phyloP scores from a whole-genome alignment of 2,329 filamentous ascomycete genomes.

The Pseudogymnoascus sp. region DNA sequence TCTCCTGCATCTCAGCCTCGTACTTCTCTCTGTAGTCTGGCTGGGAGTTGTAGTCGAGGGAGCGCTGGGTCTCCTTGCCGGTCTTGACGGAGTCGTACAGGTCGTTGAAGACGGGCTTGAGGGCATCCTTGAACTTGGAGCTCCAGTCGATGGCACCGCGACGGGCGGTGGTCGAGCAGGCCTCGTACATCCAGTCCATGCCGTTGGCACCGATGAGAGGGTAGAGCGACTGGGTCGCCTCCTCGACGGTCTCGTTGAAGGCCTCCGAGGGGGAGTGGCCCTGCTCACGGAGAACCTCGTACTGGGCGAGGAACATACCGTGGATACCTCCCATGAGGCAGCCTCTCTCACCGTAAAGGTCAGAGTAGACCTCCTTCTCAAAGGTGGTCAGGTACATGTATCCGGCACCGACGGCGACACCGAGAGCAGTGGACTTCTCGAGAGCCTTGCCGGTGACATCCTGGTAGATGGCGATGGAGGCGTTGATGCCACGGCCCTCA shows the following conservation, averaged over 20 bases:
- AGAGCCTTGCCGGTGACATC: slow-evolving; percentile 96
- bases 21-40: slow-evolving; percentile 94
- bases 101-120: slow-evolving; percentile 98
- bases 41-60: slow-evolving; percentile 94
- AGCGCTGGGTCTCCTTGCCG: slow-evolving; percentile 90
- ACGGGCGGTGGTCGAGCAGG: slow-evolving; percentile 96
- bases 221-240: slow-evolving; percentile 97
- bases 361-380: slow-evolving; percentile 99
- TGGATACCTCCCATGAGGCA: slow-evolving; percentile 99
- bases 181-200: slow-evolving; percentile 99
- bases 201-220: slow-evolving; percentile 94
- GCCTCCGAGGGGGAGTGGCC: slow-evolving; percentile 97
- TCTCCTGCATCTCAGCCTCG: slow-evolving; percentile 98
- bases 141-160: slow-evolving; percentile 99
- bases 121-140: slow-evolving; percentile 89
- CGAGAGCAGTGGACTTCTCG: slow-evolving; percentile 94
- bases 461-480: slow-evolving; percentile 95
- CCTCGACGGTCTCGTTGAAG: slow-evolving; percentile 99
- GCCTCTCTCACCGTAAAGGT: slow-evolving; percentile 98
- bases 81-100: slow-evolving; percentile 90
- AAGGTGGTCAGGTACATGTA: slow-evolving; percentile 99
- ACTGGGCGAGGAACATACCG: slow-evolving; percentile 99
- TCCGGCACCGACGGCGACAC: slow-evolving; percentile 92
- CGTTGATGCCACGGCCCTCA: slow-evolving; percentile 99
- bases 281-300: slow-evolving; percentile 98